These are phyloP conservation scores for Pseudogymnoascus sp. DNA, from an alignment of 2,329 filamentous ascomycete genomes.

Conservation along the genomic window DNA sequence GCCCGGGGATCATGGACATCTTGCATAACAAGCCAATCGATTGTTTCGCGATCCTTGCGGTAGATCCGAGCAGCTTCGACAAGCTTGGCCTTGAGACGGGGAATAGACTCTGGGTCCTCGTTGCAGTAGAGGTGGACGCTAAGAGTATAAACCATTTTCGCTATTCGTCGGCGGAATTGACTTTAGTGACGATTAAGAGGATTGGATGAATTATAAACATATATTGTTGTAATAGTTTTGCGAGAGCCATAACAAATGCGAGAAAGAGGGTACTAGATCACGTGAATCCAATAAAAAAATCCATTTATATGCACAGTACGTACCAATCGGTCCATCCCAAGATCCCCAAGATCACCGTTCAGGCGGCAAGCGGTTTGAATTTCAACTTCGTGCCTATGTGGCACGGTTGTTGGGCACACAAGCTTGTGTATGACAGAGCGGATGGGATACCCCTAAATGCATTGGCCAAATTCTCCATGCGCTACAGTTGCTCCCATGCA, in stretches of 20 bases:
- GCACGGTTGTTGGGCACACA: neutral
- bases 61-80: slow-evolving; percentile 67
- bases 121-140: slow-evolving; percentile 64
- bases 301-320: neutral
- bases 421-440: neutral
- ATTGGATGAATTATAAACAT: neutral
- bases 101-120: slow-evolving; percentile 52
- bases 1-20: slow-evolving; percentile 57
- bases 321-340: neutral
- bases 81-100: slow-evolving; percentile 62
- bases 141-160: slow-evolving; percentile 58
- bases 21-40: slow-evolving; percentile 72
- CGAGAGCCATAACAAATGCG: neutral
- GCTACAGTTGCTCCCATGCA: neutral
- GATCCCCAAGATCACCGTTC: neutral
- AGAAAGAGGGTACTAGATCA: neutral
- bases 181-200: neutral
- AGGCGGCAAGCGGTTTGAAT: neutral
- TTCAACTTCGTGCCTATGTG: neutral
- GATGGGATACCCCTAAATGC: neutral
- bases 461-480: neutral
- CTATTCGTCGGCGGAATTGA: neutral
- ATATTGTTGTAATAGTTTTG: neutral
- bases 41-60: slow-evolving; percentile 60
- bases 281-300: neutral